Evolutionary conservation across 192 early-diverging fungal species (phyloP).

Genomic region (Backusella tarrabulga): DNA sequence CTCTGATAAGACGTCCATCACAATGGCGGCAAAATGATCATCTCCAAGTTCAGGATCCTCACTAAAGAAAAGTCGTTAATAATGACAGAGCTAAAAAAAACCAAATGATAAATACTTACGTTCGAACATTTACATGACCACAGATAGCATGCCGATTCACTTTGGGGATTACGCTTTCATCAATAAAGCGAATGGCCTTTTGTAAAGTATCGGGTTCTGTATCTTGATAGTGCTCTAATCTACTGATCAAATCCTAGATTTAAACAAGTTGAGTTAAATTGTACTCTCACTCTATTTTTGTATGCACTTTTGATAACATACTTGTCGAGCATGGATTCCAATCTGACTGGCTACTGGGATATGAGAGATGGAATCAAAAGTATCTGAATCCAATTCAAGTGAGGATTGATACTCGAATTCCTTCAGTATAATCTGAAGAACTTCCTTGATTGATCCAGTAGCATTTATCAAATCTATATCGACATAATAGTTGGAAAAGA

Average conservation of each 20-base stretch:
- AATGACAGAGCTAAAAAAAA: background rate
- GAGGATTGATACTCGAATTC: slow-evolving; percentile 62
- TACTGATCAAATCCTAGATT: slow-evolving; percentile 50
- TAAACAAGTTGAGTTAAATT: background rate
- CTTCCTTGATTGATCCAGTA: slow-evolving; percentile 54
- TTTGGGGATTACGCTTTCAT: slow-evolving; percentile 46
- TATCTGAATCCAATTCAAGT: slow-evolving; percentile 42
- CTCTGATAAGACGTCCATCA: slow-evolving; percentile 57
- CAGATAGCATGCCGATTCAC: slow-evolving; percentile 53
- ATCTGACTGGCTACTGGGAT: slow-evolving; percentile 59
- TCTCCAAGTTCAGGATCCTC: slow-evolving; percentile 42
- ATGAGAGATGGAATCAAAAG: slow-evolving; percentile 55
- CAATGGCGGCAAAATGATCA: slow-evolving; percentile 47
- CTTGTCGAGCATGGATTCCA: slow-evolving; percentile 53
- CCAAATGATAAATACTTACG: slow-evolving; percentile 31
- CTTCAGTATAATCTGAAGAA: slow-evolving; percentile 55
- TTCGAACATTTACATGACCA: slow-evolving; percentile 53
- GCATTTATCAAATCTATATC: slow-evolving; percentile 54
- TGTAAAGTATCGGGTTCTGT: slow-evolving; percentile 43
- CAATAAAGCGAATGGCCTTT: slow-evolving; percentile 49
- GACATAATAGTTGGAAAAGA: background rate
- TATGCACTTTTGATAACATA: background rate
- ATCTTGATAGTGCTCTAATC: slow-evolving; percentile 55
- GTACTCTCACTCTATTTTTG: background rate
- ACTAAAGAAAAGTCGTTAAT: slow-evolving; percentile 17